A percentile compares a stretch with the other conserved stretches of the same genome.
Conservation (phyloP, 2,329 filamentous ascomycete species). For the Penicillium polonicum region DNA sequence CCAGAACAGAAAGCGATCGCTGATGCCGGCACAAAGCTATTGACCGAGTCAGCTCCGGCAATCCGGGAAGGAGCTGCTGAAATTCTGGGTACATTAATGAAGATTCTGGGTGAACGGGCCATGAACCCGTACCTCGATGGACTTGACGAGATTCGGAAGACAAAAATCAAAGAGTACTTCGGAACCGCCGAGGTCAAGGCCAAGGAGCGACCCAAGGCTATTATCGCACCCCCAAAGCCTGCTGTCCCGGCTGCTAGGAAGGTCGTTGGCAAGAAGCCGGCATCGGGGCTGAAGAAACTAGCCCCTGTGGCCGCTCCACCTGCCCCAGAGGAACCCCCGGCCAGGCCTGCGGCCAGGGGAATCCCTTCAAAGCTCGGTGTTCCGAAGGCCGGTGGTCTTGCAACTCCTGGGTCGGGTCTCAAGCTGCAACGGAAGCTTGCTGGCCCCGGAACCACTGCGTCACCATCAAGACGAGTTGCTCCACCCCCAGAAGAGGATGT, state of each 20-base stretch:
- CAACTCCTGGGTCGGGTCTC: conserved; percentile 43
- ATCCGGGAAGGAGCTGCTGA: conserved; percentile 88
- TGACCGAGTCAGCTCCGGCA: conserved; percentile 83
- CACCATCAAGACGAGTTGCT: conserved; percentile 45
- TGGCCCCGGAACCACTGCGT: conserved; percentile 42
- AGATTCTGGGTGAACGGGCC: conserved; percentile 92
- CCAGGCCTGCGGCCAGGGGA: conserved; percentile 42
- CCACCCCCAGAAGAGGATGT: conserved; percentile 49
- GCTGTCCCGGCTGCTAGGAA: conserved; percentile 59
- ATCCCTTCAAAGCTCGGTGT: conserved; percentile 49
- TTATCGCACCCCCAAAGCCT: conserved; percentile 58
- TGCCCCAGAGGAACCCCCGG: conserved; percentile 38
- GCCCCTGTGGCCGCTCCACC: conserved; percentile 39
- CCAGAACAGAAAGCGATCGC: conserved; percentile 80
- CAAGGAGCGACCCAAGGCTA: conserved; percentile 86
- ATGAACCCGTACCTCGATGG: conserved; percentile 93
- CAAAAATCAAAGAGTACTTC: conserved; percentile 90
- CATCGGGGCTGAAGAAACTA: conserved; percentile 50
- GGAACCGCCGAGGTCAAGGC: conserved; percentile 80
- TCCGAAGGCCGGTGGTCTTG: conserved; percentile 42
- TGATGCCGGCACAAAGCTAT: conserved; percentile 83
- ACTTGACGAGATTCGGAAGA: conserved; percentile 91
- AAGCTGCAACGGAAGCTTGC: conserved; percentile 47
- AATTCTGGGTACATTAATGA: conserved; percentile 92
- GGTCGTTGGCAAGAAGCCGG: conserved; percentile 54